These are phyloP conservation scores for Arachis stenosperma DNA, from an alignment of 306 rosid species.

Conservation along the genomic window DNA sequence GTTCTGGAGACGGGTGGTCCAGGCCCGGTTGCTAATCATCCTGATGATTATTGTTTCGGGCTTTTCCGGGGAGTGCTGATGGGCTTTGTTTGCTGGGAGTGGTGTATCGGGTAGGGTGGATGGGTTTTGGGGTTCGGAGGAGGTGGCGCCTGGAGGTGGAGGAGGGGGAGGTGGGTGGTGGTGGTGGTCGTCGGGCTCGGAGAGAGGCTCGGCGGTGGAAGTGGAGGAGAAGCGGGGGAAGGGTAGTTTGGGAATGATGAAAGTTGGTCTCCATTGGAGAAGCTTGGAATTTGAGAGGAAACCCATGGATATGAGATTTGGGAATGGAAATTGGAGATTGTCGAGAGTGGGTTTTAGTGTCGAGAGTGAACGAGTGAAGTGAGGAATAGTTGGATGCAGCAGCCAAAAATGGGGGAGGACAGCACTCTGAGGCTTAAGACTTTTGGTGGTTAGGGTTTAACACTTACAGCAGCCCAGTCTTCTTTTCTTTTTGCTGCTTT, in stretches of 20 bases:
- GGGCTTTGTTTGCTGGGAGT: neutral
- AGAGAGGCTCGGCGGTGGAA: conserved; percentile 40
- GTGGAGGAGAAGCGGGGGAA: conserved; percentile 34
- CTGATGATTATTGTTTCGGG: conserved; percentile 57
- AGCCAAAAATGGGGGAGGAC: too few relatives aligned
- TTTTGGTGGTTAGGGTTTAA: too few relatives aligned
- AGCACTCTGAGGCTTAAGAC: too few relatives aligned
- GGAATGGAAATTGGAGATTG: too few relatives aligned
- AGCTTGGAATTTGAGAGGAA: conserved; percentile 58
- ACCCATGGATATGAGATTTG: conserved; percentile 46
- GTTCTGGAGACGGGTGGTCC: conserved; percentile 90
- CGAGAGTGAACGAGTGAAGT: too few relatives aligned
- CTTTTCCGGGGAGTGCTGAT: conserved; percentile 45
- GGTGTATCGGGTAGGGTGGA: neutral
- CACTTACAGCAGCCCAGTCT: too few relatives aligned
- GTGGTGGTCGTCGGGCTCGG: conserved; percentile 30
- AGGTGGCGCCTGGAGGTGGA: neutral
- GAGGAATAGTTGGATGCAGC: too few relatives aligned
- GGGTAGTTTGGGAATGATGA: conserved; percentile 27
- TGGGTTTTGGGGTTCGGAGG: neutral
- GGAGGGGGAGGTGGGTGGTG: neutral
- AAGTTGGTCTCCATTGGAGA: conserved; percentile 45
- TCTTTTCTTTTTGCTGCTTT: too few relatives aligned
- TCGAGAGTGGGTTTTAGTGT: too few relatives aligned
- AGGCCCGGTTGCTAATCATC: conserved; percentile 88